Percentiles rank a stretch among this genome's conserved stretches.
Conservation (phyloP, 1,284 basidiomycete species). For the Tilletia walkeri region DNA sequence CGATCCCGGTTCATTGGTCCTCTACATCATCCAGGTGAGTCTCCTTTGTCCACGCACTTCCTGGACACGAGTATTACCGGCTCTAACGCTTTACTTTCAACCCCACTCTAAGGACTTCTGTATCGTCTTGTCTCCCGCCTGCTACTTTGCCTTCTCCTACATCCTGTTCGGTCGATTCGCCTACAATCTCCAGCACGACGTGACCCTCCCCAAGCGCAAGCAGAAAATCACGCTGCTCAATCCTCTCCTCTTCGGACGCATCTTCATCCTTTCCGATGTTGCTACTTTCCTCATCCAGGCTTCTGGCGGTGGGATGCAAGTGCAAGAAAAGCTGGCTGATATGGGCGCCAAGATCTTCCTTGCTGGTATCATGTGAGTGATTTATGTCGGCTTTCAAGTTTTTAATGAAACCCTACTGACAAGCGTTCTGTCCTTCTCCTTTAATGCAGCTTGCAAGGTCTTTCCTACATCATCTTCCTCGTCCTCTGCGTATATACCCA, state of each 20-base stretch:
- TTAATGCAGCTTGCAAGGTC: slow-evolving; percentile 24
- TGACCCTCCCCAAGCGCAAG: slow-evolving; percentile 24
- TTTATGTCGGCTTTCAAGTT: not conserved
- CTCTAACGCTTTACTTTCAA: not conserved
- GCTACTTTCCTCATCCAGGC: slow-evolving; percentile 31
- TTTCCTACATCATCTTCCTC: slow-evolving; percentile 39
- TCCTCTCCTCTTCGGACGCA: slow-evolving; percentile 34
- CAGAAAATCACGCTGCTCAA: slow-evolving; percentile 33
- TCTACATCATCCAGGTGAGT: slow-evolving; percentile 30
- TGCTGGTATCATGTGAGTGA: slow-evolving; percentile 27
- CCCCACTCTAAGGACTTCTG: slow-evolving; percentile 27
- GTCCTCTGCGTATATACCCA: slow-evolving; percentile 17
- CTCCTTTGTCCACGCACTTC: not conserved
- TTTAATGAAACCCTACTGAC: not conserved
- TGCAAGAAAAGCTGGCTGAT: slow-evolving; percentile 20
- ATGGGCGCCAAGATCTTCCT: slow-evolving; percentile 40
- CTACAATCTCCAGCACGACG: slow-evolving; percentile 26
- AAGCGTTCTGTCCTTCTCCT: not conserved
- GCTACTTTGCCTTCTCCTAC: slow-evolving; percentile 47
- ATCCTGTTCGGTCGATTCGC: slow-evolving; percentile 37
- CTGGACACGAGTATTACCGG: not conserved
- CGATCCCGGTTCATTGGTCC: slow-evolving; percentile 21
- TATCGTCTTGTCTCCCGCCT: slow-evolving; percentile 38
- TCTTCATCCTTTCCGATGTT: slow-evolving; percentile 50
- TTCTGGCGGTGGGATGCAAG: slow-evolving; percentile 30